Conservation (phyloP, 768 basidiomycete species). For the Crepidotus variabilis region DNA sequence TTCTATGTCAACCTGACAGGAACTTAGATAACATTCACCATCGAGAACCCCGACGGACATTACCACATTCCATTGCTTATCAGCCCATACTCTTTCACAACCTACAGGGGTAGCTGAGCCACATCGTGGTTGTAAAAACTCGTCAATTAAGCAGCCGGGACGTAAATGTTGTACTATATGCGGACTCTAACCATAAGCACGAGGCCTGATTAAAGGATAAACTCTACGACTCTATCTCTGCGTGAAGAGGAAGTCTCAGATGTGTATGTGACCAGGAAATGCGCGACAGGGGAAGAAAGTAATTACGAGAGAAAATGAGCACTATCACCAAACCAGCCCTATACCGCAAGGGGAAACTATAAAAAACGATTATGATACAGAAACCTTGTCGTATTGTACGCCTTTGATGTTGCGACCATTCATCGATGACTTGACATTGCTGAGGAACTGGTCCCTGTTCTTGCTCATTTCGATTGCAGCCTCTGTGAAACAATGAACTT, state of each 20-base stretch:
- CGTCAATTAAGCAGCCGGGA: constrained; percentile 15
- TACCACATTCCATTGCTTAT: constrained; percentile 91
- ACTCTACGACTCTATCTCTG: constrained; percentile 27
- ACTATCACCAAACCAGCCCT: too few species aligned
- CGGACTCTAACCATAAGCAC: constrained; percentile 16
- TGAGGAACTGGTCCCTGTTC: constrained; percentile 78
- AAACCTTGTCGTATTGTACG: constrained; percentile 75
- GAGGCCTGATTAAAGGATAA: constrained; percentile 8
- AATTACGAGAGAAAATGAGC: constrained; percentile 24
- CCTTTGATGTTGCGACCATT: constrained; percentile 76
- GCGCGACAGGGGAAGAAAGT: constrained; percentile 29
- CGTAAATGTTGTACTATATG: constrained; percentile 21
- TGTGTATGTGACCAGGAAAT: constrained; percentile 25
- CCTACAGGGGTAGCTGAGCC: constrained; percentile 81
- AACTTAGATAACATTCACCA: constrained; percentile 70
- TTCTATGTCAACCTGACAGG: constrained; percentile 2
- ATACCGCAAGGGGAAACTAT: constrained; percentile 16
- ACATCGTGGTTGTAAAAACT: constrained; percentile 7
- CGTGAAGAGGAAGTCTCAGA: constrained; percentile 28
- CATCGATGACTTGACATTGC: constrained; percentile 88
- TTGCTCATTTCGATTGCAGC: constrained; percentile 92
- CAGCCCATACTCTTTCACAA: constrained; percentile 89
- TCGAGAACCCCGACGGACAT: constrained; percentile 72
- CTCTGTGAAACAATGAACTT: constrained; percentile 47
- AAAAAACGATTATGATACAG: constrained; percentile 34